phyloP scores from a whole-genome alignment of 2,329 filamentous ascomycete species.

The Pyrenochaeta sp. region DNA sequence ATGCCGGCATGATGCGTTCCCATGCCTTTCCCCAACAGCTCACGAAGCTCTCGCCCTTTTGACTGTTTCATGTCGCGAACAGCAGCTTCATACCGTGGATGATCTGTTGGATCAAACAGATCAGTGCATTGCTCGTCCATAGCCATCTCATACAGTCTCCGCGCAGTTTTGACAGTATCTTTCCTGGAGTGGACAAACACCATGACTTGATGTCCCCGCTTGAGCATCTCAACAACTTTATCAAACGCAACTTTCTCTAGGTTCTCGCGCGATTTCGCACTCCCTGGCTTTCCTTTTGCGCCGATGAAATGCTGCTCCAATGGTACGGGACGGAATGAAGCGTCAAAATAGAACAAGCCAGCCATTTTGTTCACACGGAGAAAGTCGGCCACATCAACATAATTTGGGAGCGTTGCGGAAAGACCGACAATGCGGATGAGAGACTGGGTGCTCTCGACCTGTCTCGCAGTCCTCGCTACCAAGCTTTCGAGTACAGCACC shows the following conservation, averaged over 20 bases:
- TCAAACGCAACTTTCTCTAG: slow-evolving; percentile 88
- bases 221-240: slow-evolving; percentile 93
- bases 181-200: slow-evolving; percentile 98
- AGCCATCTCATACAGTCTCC: slow-evolving; percentile 85
- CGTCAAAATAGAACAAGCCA: slow-evolving; percentile 96
- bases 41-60: slow-evolving; percentile 84
- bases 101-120: slow-evolving; percentile 80
- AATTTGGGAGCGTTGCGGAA: slow-evolving; percentile 95
- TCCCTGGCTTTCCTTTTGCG: slow-evolving; percentile 87
- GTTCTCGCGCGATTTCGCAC: slow-evolving; percentile 84
- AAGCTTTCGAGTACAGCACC: slow-evolving; percentile 95
- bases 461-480: slow-evolving; percentile 91
- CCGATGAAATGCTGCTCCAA: slow-evolving; percentile 97
- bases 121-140: slow-evolving; percentile 79
- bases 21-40: slow-evolving; percentile 87
- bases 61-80: slow-evolving; percentile 85
- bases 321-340: slow-evolving; percentile 93
- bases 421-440: slow-evolving; percentile 95
- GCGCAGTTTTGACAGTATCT: slow-evolving; percentile 88
- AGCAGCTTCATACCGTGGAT: slow-evolving; percentile 81
- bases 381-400: slow-evolving; percentile 95
- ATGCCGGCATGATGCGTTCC: slow-evolving; percentile 98
- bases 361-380: slow-evolving; percentile 92
- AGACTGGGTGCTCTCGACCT: slow-evolving; percentile 97
- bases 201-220: slow-evolving; percentile 95